Percentiles rank a stretch among this genome's conserved stretches.
These are phyloP conservation scores for Leccinum obscurum DNA, from an alignment of 768 basidiomycete genomes.

Conservation along the genomic window DNA sequence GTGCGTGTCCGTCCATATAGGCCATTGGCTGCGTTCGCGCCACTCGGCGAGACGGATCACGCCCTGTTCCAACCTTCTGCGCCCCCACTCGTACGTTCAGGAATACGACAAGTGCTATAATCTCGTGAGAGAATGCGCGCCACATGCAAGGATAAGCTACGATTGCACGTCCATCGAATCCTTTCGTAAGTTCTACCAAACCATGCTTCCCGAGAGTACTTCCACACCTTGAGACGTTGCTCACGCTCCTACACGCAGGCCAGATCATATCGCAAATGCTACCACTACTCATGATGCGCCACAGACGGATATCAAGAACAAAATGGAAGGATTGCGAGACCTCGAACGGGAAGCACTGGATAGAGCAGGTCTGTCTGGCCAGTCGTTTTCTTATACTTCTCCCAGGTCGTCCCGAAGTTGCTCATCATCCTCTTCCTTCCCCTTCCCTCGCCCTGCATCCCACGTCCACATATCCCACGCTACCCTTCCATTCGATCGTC, in stretches of 20 bases:
- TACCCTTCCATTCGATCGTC: neutral
- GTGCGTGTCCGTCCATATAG: constrained; percentile 36
- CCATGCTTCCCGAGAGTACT: neutral
- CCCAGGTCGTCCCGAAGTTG: constrained; percentile 1
- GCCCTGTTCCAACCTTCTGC: neutral
- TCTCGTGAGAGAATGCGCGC: constrained; percentile 59
- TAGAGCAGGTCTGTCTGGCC: constrained; percentile 61
- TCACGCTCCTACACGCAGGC: constrained; percentile 40
- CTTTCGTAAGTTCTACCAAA: constrained; percentile 54
- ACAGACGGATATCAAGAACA: constrained; percentile 72
- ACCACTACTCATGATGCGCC: constrained; percentile 83
- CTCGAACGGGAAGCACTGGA: constrained; percentile 73
- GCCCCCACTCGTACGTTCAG: constrained; percentile 36
- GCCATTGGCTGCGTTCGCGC: neutral
- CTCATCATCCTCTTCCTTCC: neutral
- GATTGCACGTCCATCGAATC: constrained; percentile 60
- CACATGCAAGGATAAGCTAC: constrained; percentile 53
- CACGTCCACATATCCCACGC: neutral
- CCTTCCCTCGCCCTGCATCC: neutral
- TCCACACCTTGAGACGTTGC: neutral
- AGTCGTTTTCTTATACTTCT: neutral
- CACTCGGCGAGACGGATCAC: constrained; percentile 5
- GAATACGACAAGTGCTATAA: constrained; percentile 72
- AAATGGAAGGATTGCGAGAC: constrained; percentile 71
- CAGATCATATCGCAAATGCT: constrained; percentile 72